phyloP scores from a whole-genome alignment of 208 protist species.

The Jaenimonas drosophilae region DNA sequence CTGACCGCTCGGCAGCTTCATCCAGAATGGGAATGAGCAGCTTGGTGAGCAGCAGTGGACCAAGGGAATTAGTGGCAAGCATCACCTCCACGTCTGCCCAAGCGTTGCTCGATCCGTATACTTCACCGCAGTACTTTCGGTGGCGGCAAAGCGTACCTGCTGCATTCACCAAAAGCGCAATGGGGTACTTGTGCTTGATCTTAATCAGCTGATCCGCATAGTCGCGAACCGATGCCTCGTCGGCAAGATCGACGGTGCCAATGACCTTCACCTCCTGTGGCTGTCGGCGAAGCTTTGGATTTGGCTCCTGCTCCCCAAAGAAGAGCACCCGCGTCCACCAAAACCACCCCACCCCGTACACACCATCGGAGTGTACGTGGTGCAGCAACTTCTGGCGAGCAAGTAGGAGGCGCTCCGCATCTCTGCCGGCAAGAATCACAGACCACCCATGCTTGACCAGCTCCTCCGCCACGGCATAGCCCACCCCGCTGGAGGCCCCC shows the following conservation, averaged over 20 bases:
- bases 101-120: slow-evolving; percentile 5
- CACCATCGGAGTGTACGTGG: too few species aligned
- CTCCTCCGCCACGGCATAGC: slow-evolving; percentile 57
- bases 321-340: too few species aligned
- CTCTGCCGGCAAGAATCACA: slow-evolving; percentile 57
- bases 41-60: slow-evolving; percentile 64
- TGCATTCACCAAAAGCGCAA: slow-evolving; percentile 67
- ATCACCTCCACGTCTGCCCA: slow-evolving; percentile 56
- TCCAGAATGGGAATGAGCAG: slow-evolving; percentile 63
- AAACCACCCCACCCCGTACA: too few species aligned
- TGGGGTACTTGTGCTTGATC: slow-evolving; percentile 24
- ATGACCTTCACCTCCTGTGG: slow-evolving; percentile 34
- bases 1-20: slow-evolving; percentile 32
- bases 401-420: slow-evolving; percentile 36
- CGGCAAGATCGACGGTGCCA: slow-evolving; percentile 52
- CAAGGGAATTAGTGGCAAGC: slow-evolving; percentile 74
- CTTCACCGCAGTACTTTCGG: slow-evolving; percentile 2
- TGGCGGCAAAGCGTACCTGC: slow-evolving; percentile 63
- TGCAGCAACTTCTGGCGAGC: slow-evolving; percentile 25
- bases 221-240: slow-evolving; percentile 51
- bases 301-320: too few species aligned
- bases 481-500: slow-evolving; percentile 68
- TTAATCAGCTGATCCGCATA: slow-evolving; percentile 30
- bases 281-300: slow-evolving; percentile 1
- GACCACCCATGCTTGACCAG: slow-evolving; percentile 66